Percentiles rank a stretch among this genome's conserved stretches.
Evolutionary conservation across 768 basidiomycete species (phyloP).

Genomic region (Tricholoma flavovirens): DNA sequence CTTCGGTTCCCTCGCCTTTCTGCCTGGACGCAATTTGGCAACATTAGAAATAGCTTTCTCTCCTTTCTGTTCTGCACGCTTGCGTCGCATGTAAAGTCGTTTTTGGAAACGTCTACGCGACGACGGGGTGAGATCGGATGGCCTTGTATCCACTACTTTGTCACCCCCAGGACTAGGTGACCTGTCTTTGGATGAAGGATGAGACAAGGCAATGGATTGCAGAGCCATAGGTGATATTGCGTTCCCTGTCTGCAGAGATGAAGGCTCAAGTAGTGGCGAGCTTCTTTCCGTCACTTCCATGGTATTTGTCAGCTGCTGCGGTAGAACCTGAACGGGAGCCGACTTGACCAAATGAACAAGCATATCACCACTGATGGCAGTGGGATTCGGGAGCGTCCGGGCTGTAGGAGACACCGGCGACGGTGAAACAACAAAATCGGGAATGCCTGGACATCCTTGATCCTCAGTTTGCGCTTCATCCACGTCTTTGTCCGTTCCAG

Average conservation of each 20-base stretch:
- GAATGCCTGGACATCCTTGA: slow-evolving; percentile 5
- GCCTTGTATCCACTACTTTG: slow-evolving; percentile 9
- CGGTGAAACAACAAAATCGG: background rate
- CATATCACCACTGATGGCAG: slow-evolving; percentile 7
- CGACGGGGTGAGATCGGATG: slow-evolving; percentile 34
- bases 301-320: background rate
- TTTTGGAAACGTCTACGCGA: slow-evolving; percentile 55
- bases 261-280: background rate
- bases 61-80: slow-evolving; percentile 48
- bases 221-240: slow-evolving; percentile 3
- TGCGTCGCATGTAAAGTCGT: slow-evolving; percentile 67
- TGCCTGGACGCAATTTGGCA: slow-evolving; percentile 33
- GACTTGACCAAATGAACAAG: background rate
- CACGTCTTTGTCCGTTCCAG: slow-evolving; percentile 7
- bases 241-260: background rate
- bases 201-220: slow-evolving; percentile 1
- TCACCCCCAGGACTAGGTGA: slow-evolving; percentile 9
- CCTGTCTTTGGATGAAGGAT: slow-evolving; percentile 3
- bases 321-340: background rate
- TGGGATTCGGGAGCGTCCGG: slow-evolving; percentile 4
- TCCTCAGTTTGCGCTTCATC: slow-evolving; percentile 13
- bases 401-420: slow-evolving; percentile 4
- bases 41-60: slow-evolving; percentile 22
- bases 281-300: background rate
- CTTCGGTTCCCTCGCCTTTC: slow-evolving; percentile 20